These are phyloP conservation scores for Dactylellina leptospora DNA, from an alignment of 2,329 filamentous ascomycete genomes.

Conservation along the genomic window DNA sequence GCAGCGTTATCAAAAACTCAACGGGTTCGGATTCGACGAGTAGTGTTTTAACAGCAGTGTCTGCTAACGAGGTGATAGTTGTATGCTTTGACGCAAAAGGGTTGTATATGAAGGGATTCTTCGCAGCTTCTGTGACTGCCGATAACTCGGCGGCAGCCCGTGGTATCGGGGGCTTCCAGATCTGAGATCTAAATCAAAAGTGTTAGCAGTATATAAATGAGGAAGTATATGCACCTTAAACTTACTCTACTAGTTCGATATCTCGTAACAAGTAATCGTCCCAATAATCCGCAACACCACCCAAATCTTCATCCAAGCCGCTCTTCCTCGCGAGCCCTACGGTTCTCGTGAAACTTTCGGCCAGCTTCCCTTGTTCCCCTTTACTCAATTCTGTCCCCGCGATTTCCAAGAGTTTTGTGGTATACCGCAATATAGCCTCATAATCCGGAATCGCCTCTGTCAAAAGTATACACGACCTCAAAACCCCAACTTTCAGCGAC, in stretches of 20 bases:
- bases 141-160: constrained; percentile 68
- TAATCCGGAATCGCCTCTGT: constrained; percentile 94
- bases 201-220: constrained; percentile 2
- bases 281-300: constrained; percentile 85
- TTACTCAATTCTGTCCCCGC: constrained; percentile 78
- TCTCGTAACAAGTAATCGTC: constrained; percentile 90
- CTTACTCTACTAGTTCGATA: constrained; percentile 68
- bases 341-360: constrained; percentile 85
- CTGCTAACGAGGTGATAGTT: constrained; percentile 66
- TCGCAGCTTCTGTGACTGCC: constrained; percentile 60
- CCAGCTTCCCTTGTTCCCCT: constrained; percentile 86
- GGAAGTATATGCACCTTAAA: not conserved
- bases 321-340: constrained; percentile 78
- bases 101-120: constrained; percentile 93
- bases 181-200: constrained; percentile 45
- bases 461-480: constrained; percentile 89
- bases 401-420: constrained; percentile 81
- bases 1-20: constrained; percentile 81
- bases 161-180: constrained; percentile 69
- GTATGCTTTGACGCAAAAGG: constrained; percentile 77
- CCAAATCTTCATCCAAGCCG: constrained; percentile 68
- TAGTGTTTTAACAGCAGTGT: constrained; percentile 67
- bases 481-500: constrained; percentile 82
- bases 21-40: constrained; percentile 81
- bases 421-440: constrained; percentile 85